Conservation (phyloP, 2,329 filamentous ascomycete species). For the Domatiomyces globalis region DNA sequence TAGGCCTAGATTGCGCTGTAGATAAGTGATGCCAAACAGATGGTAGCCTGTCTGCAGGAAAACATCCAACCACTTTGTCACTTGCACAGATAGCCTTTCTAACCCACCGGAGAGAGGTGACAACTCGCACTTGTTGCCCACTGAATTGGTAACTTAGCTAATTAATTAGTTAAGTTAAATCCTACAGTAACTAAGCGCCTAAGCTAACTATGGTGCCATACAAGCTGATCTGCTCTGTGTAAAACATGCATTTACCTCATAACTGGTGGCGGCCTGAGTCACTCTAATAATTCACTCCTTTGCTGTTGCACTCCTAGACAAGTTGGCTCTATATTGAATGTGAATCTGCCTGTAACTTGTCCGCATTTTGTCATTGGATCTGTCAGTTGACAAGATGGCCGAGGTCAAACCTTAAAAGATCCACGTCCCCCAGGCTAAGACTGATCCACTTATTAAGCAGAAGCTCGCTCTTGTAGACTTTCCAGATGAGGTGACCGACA, state of each 20-base stretch:
- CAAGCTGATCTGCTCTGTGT: too few relatives aligned
- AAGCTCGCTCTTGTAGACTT: slow-evolving; percentile 42
- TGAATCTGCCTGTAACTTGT: neutral
- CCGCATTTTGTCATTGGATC: neutral
- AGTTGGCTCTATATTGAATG: neutral
- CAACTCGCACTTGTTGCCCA: too few relatives aligned
- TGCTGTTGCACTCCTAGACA: neutral
- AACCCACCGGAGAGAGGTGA: neutral
- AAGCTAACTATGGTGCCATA: too few relatives aligned
- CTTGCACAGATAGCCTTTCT: neutral
- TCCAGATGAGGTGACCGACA: slow-evolving; percentile 35
- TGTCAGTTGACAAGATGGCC: slow-evolving; percentile 1
- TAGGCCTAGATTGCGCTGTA: neutral
- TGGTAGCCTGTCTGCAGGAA: neutral
- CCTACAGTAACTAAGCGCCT: too few relatives aligned
- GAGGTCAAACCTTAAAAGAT: slow-evolving; percentile 32
- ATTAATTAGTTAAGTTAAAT: too few relatives aligned
- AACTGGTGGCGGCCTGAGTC: too few relatives aligned
- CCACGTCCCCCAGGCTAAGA: slow-evolving; percentile 34
- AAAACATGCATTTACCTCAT: too few relatives aligned
- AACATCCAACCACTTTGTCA: neutral
- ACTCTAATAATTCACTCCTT: neutral
- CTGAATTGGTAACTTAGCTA: too few relatives aligned
- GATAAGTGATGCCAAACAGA: neutral
- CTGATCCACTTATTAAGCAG: slow-evolving; percentile 40